Percentiles rank a stretch among this genome's conserved stretches.
Conservation (phyloP, 2,329 filamentous ascomycete species). For the Phialophora expanda region DNA sequence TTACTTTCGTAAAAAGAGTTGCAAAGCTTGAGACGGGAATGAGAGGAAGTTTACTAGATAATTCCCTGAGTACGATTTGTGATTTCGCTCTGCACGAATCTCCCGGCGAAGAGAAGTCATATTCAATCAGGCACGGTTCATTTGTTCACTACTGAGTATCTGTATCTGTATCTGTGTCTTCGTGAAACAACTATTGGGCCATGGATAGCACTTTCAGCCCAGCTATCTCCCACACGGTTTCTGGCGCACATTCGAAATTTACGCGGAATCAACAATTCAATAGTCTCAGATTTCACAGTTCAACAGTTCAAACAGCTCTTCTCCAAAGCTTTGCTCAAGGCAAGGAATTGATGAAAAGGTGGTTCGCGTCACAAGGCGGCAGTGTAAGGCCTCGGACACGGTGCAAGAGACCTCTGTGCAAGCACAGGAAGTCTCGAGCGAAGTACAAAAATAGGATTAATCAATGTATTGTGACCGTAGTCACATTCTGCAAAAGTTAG, state of each 20-base stretch:
- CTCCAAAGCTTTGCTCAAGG: constrained; percentile 61
- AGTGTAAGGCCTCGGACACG: constrained; percentile 80
- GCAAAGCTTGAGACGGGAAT: not conserved
- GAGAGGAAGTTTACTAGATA: not conserved
- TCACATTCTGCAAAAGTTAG: constrained; percentile 58
- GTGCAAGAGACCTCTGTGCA: constrained; percentile 66
- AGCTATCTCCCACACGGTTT: not conserved
- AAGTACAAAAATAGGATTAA: constrained; percentile 79
- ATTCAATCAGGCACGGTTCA: not conserved
- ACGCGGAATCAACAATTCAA: not conserved
- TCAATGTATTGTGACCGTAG: constrained; percentile 72
- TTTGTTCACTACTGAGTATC: not conserved
- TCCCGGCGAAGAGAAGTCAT: not conserved
- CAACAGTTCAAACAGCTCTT: constrained; percentile 50
- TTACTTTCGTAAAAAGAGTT: not conserved
- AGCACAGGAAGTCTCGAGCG: constrained; percentile 68
- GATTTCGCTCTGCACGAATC: not conserved
- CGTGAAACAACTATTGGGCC: not conserved
- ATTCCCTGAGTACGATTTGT: not conserved
- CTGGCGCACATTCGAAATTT: not conserved
- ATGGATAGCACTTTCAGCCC: not conserved
- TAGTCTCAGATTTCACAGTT: not conserved
- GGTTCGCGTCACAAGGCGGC: constrained; percentile 72
- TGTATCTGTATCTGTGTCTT: not conserved
- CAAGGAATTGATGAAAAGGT: constrained; percentile 66